Percentiles rank a stretch among this genome's conserved stretches.
phyloP scores from a whole-genome alignment of 306 rosid species.

The Mimosa bimucronata region DNA sequence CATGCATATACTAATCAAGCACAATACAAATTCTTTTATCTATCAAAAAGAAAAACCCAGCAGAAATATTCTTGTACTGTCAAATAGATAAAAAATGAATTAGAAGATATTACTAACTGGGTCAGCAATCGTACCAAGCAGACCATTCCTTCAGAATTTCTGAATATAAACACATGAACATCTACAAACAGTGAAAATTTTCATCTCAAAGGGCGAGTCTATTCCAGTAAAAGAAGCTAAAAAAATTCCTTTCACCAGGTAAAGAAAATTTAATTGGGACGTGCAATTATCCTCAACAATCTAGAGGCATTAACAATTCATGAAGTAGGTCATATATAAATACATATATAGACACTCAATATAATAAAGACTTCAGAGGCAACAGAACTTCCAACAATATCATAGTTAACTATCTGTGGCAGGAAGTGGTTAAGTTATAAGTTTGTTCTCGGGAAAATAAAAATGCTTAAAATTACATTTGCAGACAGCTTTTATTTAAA shows the following conservation, averaged over 20 bases:
- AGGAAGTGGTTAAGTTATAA: not conserved
- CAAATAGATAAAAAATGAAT: not conserved
- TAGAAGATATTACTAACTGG: not conserved
- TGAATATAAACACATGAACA: not conserved
- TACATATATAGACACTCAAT: not conserved
- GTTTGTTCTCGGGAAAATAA: not conserved
- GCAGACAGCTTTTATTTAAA: slow-evolving; percentile 2
- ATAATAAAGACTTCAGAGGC: not conserved
- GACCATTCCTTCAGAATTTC: not conserved
- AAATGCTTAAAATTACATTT: not conserved
- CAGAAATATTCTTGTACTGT: not conserved
- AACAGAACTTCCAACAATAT: not conserved
- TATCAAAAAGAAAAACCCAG: not conserved
- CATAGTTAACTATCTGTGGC: not conserved
- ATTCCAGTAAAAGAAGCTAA: too few species aligned
- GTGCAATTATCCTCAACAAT: not conserved
- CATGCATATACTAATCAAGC: not conserved
- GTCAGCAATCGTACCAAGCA: not conserved
- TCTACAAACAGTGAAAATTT: not conserved
- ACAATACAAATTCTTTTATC: not conserved
- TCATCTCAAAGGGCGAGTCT: not conserved
- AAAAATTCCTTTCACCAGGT: not conserved
- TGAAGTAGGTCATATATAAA: not conserved
- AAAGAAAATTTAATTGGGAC: not conserved
- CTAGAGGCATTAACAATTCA: not conserved